Evolutionary conservation across 257 asterid species (phyloP).

Genomic region (Misopates orontium): DNA sequence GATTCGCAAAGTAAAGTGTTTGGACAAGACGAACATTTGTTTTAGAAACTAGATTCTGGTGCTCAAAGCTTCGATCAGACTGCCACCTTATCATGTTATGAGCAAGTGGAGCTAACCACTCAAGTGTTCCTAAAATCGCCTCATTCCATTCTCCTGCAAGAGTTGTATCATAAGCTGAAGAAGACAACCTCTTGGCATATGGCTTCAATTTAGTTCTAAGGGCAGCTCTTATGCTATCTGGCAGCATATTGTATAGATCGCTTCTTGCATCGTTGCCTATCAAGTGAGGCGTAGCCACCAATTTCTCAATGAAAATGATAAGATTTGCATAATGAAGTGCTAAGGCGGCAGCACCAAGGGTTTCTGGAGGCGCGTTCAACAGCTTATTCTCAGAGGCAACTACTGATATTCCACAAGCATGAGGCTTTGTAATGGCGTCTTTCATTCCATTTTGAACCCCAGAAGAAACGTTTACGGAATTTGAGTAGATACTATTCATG

Average conservation of each 20-base stretch:
- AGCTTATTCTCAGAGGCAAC: constrained; percentile 44
- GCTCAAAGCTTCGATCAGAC: constrained; percentile 85
- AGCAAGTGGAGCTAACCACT: constrained; percentile 91
- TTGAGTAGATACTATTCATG: constrained; percentile 20
- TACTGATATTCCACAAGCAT: constrained; percentile 30
- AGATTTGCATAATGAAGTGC: constrained; percentile 85
- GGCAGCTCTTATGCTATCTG: constrained; percentile 61
- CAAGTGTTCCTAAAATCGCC: constrained; percentile 64
- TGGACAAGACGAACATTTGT: constrained; percentile 81
- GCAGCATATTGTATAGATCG: constrained; percentile 84
- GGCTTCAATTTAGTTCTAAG: constrained; percentile 87
- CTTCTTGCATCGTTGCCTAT: constrained; percentile 86
- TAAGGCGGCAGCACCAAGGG: constrained; percentile 85
- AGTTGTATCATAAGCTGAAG: constrained; percentile 59
- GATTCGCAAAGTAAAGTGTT: constrained; percentile 73
- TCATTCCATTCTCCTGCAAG: constrained; percentile 82
- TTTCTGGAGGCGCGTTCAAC: constrained; percentile 64
- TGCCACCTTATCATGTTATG: constrained; percentile 95
- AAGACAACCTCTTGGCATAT: constrained; percentile 44
- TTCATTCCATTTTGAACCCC: constrained; percentile 29
- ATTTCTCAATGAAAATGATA: constrained; percentile 74
- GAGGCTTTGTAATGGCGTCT: constrained; percentile 25
- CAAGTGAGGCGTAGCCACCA: constrained; percentile 75
- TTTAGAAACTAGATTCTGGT: constrained; percentile 63
- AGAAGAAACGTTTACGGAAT: constrained; percentile 21